Percentiles rank a stretch among this genome's conserved stretches.
phyloP scores from a whole-genome alignment of 306 rosid genomes.

The Carpinus fangiana region DNA sequence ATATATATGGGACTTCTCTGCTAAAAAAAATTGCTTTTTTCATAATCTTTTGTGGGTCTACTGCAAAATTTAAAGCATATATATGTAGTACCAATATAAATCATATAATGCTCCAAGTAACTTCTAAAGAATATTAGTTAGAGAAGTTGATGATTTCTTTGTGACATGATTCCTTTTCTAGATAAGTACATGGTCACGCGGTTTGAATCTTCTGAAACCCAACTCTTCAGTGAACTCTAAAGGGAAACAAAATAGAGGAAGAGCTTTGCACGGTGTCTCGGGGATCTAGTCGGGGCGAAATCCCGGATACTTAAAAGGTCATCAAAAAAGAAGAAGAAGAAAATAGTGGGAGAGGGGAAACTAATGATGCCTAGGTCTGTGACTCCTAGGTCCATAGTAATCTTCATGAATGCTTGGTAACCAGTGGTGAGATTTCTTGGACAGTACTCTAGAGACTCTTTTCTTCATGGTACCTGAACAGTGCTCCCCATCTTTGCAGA shows the following conservation, averaged over 20 bases:
- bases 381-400: slow-evolving; percentile 49
- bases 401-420: slow-evolving; percentile 54
- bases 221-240: too few relatives aligned
- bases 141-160: slow-evolving; percentile 9
- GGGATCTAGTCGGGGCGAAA: too few relatives aligned
- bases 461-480: slow-evolving; percentile 48
- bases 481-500: slow-evolving; percentile 29
- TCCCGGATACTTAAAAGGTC: too few relatives aligned
- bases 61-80: neutral
- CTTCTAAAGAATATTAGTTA: slow-evolving; percentile 6
- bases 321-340: too few relatives aligned
- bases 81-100: too few relatives aligned
- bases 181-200: neutral
- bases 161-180: neutral
- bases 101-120: neutral
- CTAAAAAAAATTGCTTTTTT: neutral
- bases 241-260: too few relatives aligned
- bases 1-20: neutral
- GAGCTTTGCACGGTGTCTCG: too few relatives aligned
- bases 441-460: slow-evolving; percentile 30
- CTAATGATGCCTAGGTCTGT: slow-evolving; percentile 43
- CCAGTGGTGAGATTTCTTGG: slow-evolving; percentile 43
- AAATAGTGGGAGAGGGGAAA: neutral
- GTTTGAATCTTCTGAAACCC: too few relatives aligned
- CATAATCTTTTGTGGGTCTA: neutral